These are phyloP conservation scores for Asclepias syriaca DNA, from an alignment of 257 asterid genomes.

Conservation along the genomic window DNA sequence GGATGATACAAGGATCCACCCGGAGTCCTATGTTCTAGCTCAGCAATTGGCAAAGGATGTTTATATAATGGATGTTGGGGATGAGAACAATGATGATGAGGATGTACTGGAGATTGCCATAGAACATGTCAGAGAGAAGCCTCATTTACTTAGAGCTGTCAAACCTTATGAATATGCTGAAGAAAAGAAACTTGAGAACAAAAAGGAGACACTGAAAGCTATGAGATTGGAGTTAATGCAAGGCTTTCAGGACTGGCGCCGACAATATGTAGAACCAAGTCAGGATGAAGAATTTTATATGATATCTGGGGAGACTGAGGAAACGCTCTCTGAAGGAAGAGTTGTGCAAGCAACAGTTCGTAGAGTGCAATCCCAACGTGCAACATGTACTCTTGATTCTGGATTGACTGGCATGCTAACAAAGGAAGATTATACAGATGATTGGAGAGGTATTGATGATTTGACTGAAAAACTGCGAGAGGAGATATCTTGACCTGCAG, in stretches of 20 bases:
- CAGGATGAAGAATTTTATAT: conserved; percentile 86
- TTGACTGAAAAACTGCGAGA: conserved; percentile 69
- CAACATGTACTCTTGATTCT: conserved; percentile 70
- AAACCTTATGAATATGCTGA: conserved; percentile 65
- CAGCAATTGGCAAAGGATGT: conserved; percentile 92
- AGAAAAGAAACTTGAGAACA: conserved; percentile 48
- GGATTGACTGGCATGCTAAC: conserved; percentile 79
- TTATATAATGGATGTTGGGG: conserved; percentile 63
- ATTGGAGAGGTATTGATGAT: conserved; percentile 60
- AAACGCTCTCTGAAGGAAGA: conserved; percentile 82
- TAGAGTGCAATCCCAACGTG: conserved; percentile 75
- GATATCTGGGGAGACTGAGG: conserved; percentile 92
- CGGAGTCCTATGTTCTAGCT: conserved; percentile 86
- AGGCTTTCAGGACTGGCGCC: conserved; percentile 93
- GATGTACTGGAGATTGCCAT: conserved; percentile 90
- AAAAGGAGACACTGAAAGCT: conserved; percentile 77
- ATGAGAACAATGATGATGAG: conserved; percentile 74
- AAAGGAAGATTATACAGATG: conserved; percentile 78
- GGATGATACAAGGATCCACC: conserved; percentile 96
- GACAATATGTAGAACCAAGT: conserved; percentile 56
- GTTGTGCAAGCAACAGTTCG: conserved; percentile 88
- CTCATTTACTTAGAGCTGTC: conserved; percentile 63
- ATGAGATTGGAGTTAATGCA: conserved; percentile 84
- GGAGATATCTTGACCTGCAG: conserved; percentile 80
- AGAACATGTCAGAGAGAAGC: conserved; percentile 90